Evolutionary conservation across 495 filamentous ascomycete species (phyloP), one percentile per base, ranked within the genome.

Genomic region (Aspergillus olivimuriae): DNA sequence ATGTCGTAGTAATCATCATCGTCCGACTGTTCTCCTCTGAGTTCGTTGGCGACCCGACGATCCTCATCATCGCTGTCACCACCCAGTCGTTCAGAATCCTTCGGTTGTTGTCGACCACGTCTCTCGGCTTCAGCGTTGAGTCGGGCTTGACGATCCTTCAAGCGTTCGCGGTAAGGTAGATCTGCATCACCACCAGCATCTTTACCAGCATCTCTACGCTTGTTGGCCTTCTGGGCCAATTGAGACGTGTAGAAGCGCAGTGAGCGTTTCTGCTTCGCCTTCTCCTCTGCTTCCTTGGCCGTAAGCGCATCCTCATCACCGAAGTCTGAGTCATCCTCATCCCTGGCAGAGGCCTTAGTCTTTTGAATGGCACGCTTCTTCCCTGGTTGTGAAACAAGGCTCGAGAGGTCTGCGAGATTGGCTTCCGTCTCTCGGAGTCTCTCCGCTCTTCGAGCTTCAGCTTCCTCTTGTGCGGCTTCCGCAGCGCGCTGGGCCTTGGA

Each of bases 201-300:
- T 39, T 82, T 78, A 41, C 86, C 87, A 18, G 87, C 87, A n/a
- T 72, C 80, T 4, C 73, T 82, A 24, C 92, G 87, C 55, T 86
- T 89, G 65, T 86, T 90, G 43, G 84, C 77, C 63, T 95, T 95
- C 58, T 95, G 89, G 20, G 86, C 83, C 43, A 97, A 86, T 57
- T 97, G 92, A 4, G 88, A 92, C 18, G 94, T 95, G 74, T 98
- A 96, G 68, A 98, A 98, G 41, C 87, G 82, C 30, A 98, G 79
- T 47, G 74, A 86, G 65, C 90, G 92, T 72, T 89, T 94, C 53
- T 84, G 82, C 37, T 74, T 71, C 3, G 81, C 85, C 66, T 97
- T 98, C 47, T 92, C 86, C 39, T 83, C 84, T 0, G 84, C 82
- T 44, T 87, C 83, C 20, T 71, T 62, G 1, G 75, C 62, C 15